phyloP scores from a whole-genome alignment of 129 eudicot genomes.

The Arctium minus region DNA sequence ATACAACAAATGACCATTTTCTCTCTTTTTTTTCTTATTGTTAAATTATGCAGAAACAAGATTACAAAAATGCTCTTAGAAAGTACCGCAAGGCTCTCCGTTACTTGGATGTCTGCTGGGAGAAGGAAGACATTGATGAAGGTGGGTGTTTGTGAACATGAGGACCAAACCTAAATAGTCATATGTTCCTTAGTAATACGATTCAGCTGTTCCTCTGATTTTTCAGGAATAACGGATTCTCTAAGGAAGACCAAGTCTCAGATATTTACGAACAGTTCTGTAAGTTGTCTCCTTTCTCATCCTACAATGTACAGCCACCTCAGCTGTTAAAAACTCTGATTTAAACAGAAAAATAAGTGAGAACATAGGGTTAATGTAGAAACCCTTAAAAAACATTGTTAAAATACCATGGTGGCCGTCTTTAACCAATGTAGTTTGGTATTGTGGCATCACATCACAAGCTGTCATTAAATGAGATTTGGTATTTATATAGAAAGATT shows the following conservation, averaged over 20 bases:
- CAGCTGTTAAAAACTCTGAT: neutral
- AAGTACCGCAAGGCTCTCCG: conserved; percentile 83
- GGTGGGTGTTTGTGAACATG: conserved; percentile 41
- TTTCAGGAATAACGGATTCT: conserved; percentile 50
- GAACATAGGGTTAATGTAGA: neutral
- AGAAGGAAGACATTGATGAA: conserved; percentile 67
- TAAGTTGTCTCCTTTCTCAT: conserved; percentile 40
- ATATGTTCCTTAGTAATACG: conserved; percentile 3
- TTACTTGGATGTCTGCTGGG: conserved; percentile 85
- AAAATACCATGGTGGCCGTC: neutral
- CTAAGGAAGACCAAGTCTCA: conserved; percentile 76
- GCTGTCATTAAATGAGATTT: neutral
- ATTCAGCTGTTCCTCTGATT: conserved; percentile 17
- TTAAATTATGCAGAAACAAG: conserved; percentile 53
- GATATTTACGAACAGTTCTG: conserved; percentile 75
- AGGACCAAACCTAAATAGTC: neutral
- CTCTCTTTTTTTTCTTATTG: neutral
- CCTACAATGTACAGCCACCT: neutral
- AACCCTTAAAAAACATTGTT: neutral
- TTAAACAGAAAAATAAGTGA: conserved; percentile 1
- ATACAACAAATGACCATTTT: conserved; percentile 9
- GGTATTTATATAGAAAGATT: neutral
- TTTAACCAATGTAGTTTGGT: neutral
- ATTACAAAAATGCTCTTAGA: conserved; percentile 82
- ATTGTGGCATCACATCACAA: neutral